phyloP scores from a whole-genome alignment of 1,139 yeast species.

The Magnusiomyces tetraspermus region DNA sequence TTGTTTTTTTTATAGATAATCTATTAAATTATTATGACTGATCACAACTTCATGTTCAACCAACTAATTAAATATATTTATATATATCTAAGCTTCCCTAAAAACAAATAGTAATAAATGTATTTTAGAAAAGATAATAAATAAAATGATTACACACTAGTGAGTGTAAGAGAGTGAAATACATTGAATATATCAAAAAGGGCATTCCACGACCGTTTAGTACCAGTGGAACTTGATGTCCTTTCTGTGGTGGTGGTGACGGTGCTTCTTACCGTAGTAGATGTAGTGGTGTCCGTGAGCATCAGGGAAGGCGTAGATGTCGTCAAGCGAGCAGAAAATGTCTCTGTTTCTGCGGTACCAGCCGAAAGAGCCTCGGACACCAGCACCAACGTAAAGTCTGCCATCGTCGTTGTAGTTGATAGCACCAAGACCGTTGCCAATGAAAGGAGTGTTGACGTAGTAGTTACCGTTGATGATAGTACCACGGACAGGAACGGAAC shows the following conservation, averaged over 20 bases:
- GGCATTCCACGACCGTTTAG: no score
- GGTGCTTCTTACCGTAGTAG: background rate
- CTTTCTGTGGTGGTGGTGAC: background rate
- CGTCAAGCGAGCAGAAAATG: background rate
- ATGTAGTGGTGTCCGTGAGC: background rate
- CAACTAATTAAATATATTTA: no score
- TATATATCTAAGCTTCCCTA: no score
- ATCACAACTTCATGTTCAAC: no score
- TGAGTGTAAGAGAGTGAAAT: no score
- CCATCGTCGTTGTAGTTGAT: background rate
- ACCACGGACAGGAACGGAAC: slow-evolving; percentile 4
- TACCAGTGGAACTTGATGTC: background rate
- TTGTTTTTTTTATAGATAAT: no score
- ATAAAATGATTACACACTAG: no score
- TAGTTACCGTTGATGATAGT: slow-evolving; percentile 3
- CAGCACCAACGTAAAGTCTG: slow-evolving; percentile 2
- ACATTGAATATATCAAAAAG: no score
- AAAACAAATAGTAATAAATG: no score
- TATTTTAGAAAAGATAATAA: no score
- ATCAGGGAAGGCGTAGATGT: background rate
- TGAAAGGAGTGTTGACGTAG: slow-evolving; percentile 1
- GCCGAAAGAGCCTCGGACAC: background rate
- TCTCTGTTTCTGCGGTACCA: background rate
- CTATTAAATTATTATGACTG: no score
- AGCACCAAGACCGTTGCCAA: slow-evolving; percentile 1